These are phyloP conservation scores for Lagenidium giganteum DNA, from an alignment of 352 stramenopile genomes.

Conservation along the genomic window DNA sequence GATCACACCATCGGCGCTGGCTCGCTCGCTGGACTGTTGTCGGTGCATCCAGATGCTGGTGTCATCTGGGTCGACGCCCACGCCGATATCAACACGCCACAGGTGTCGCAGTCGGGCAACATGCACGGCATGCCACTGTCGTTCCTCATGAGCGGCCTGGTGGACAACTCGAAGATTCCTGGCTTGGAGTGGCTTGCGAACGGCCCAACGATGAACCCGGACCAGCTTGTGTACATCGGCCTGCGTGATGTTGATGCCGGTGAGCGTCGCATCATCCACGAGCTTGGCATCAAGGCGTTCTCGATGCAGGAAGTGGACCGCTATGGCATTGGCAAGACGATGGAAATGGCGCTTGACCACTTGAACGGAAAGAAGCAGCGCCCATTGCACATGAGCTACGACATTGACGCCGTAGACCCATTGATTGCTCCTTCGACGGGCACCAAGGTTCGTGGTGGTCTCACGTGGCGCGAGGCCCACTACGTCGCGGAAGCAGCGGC, in stretches of 20 bases:
- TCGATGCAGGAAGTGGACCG: slow-evolving; percentile 97
- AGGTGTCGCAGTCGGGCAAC: slow-evolving; percentile 89
- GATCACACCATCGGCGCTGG: slow-evolving; percentile 96
- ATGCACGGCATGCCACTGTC: slow-evolving; percentile 98
- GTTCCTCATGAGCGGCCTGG: slow-evolving; percentile 90
- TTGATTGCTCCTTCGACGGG: slow-evolving; percentile 93
- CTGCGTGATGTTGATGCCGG: slow-evolving; percentile 91
- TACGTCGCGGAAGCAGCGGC: slow-evolving; percentile 93
- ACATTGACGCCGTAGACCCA: slow-evolving; percentile 98
- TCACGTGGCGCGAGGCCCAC: slow-evolving; percentile 96
- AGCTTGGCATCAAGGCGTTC: slow-evolving; percentile 93
- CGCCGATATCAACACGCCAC: slow-evolving; percentile 97
- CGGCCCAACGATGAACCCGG: slow-evolving; percentile 61
- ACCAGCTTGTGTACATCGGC: slow-evolving; percentile 95
- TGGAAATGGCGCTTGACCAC: slow-evolving; percentile 96
- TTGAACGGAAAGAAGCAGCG: slow-evolving; percentile 82
- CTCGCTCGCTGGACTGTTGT: slow-evolving; percentile 90
- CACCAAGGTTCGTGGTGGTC: slow-evolving; percentile 91
- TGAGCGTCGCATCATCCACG: slow-evolving; percentile 88
- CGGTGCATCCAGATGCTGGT: slow-evolving; percentile 87
- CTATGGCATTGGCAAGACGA: slow-evolving; percentile 94
- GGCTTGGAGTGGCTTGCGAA: slow-evolving; percentile 93
- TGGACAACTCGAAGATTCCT: slow-evolving; percentile 86
- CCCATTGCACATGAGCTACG: slow-evolving; percentile 96
- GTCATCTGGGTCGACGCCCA: slow-evolving; percentile 98